Percentiles rank a stretch among this genome's conserved stretches.
These are phyloP conservation scores for Endotrypanum monterogeii DNA, from an alignment of 208 protist genomes.

Conservation along the genomic window DNA sequence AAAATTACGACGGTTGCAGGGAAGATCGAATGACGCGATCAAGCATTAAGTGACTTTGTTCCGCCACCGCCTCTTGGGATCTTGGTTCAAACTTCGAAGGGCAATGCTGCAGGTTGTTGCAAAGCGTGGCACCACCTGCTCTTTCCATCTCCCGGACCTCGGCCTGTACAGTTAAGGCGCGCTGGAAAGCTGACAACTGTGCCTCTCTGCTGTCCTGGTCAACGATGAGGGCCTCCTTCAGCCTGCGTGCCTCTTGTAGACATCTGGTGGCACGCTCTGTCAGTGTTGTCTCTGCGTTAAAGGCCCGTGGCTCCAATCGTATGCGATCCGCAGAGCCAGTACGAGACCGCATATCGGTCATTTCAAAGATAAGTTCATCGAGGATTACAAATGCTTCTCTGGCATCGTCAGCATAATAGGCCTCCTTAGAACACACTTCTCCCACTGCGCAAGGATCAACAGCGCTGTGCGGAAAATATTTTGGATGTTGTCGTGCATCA, in stretches of 20 bases:
- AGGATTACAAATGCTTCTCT: constrained; percentile 23
- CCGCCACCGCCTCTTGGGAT: not conserved
- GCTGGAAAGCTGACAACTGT: constrained; percentile 22
- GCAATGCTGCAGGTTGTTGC: not conserved
- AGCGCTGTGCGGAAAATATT: not conserved
- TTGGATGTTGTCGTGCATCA: not conserved
- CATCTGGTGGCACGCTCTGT: constrained; percentile 21
- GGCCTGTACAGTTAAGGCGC: constrained; percentile 23
- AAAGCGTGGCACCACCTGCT: not conserved
- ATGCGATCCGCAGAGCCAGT: constrained; percentile 3
- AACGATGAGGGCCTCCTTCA: constrained; percentile 23
- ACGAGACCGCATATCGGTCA: constrained; percentile 32
- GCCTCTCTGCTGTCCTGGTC: constrained; percentile 15
- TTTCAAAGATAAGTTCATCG: constrained; percentile 33
- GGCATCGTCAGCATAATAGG: constrained; percentile 5
- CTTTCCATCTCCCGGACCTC: constrained; percentile 7
- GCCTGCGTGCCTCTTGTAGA: constrained; percentile 18
- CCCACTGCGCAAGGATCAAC: not conserved
- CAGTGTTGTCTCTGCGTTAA: constrained; percentile 12
- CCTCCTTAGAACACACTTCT: too few relatives aligned
- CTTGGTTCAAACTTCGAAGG: constrained; percentile 11
- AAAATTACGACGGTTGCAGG: not conserved
- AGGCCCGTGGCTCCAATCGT: constrained; percentile 17
- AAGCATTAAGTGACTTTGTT: constrained; percentile 10
- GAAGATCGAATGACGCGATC: constrained; percentile 24